A percentile compares a stretch with the other conserved stretches of the same genome.
Evolutionary conservation across 1,284 basidiomycete genomes (phyloP).

Genomic region (Ustilago xerochloae): DNA sequence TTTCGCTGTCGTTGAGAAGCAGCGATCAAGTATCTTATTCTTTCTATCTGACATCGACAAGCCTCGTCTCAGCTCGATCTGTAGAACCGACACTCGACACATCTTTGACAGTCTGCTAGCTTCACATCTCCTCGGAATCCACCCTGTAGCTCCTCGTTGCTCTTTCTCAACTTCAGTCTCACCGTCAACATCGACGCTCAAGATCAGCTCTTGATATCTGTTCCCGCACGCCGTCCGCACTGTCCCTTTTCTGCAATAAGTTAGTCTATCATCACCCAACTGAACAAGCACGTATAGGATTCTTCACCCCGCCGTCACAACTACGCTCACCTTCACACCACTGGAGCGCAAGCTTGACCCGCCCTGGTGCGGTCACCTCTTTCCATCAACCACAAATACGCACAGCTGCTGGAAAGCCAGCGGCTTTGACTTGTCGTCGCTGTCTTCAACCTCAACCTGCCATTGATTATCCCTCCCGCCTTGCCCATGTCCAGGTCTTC

Average conservation of each 20-base stretch:
- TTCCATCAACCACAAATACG: not conserved
- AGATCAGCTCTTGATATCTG: too few species aligned
- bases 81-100: too few species aligned
- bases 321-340: not conserved
- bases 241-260: not conserved
- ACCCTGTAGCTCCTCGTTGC: too few species aligned
- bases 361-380: not conserved
- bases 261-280: not conserved
- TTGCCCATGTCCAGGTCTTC: slow-evolving; percentile 31
- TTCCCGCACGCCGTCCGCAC: too few species aligned
- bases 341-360: not conserved
- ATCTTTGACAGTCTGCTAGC: too few species aligned
- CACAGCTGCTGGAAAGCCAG: not conserved
- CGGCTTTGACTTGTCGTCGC: not conserved
- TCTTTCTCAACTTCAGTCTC: too few species aligned
- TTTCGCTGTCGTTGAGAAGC: too few species aligned
- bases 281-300: not conserved
- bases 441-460: not conserved
- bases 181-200: too few species aligned
- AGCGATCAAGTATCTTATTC: too few species aligned
- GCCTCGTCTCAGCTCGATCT: too few species aligned
- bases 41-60: too few species aligned
- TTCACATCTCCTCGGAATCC: too few species aligned
- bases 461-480: not conserved
- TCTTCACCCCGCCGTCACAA: not conserved